Evolutionary conservation across 2,329 filamentous ascomycete species (phyloP).

Genomic region (Penicillium sp.): DNA sequence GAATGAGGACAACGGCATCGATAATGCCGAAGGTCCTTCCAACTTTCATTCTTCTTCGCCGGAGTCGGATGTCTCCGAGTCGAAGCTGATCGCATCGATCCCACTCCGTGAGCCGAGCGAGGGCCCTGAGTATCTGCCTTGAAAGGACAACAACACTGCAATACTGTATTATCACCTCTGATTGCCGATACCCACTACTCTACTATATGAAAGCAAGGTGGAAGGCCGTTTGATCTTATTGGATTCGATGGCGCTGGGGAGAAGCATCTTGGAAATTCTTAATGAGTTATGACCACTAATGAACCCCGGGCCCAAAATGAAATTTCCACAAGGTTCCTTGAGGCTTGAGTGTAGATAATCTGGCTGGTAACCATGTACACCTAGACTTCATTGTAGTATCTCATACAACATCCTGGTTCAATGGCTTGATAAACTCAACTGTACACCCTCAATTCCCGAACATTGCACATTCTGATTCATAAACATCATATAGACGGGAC

Average conservation of each 20-base stretch:
- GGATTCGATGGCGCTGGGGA: not conserved
- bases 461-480: not conserved
- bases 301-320: not conserved
- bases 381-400: not conserved
- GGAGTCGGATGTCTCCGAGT: constrained; percentile 12
- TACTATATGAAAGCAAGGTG: too few species aligned
- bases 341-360: not conserved
- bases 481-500: not conserved
- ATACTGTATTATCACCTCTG: not conserved
- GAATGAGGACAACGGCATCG: constrained; percentile 18
- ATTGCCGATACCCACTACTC: too few species aligned
- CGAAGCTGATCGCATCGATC: constrained; percentile 8
- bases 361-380: not conserved
- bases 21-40: constrained; percentile 10
- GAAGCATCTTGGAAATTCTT: not conserved
- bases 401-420: not conserved
- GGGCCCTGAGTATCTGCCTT: not conserved
- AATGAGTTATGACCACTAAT: not conserved
- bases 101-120: constrained; percentile 9
- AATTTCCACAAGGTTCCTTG: too few species aligned
- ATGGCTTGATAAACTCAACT: not conserved
- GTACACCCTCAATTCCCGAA: not conserved
- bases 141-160: not conserved
- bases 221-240: not conserved
- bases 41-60: constrained; percentile 6